Evolutionary conservation across 2,329 filamentous ascomycete species (phyloP).

Genomic region (Colletotrichum neosansevieriae): DNA sequence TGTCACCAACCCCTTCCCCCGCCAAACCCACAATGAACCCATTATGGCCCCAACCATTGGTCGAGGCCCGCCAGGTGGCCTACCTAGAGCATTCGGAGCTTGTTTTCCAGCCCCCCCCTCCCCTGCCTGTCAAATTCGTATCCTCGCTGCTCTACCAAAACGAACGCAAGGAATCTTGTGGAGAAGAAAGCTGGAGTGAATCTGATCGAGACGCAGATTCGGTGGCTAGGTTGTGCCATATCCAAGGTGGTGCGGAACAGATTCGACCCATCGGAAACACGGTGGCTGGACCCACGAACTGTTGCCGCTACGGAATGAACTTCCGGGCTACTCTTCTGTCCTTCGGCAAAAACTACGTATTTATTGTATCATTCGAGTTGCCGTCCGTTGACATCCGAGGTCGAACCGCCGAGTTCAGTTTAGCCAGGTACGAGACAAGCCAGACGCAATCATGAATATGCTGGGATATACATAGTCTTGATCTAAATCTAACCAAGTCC

Average conservation of each 20-base stretch:
- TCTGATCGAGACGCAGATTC: constrained; percentile 7
- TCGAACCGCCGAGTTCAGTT: neutral
- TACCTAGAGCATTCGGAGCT: constrained; percentile 3
- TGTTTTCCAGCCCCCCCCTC: constrained; percentile 11
- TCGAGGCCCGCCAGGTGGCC: constrained; percentile 20
- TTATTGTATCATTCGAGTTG: constrained; percentile 24
- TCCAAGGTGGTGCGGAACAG: constrained; percentile 8
- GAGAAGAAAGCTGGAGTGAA: neutral
- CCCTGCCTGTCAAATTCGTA: neutral
- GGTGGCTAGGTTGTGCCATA: constrained; percentile 2
- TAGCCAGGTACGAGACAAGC: constrained; percentile 21
- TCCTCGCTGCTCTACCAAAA: too few species aligned
- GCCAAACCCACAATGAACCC: constrained; percentile 29
- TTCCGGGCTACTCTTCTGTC: neutral
- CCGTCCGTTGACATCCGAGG: neutral
- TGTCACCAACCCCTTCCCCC: constrained; percentile 53
- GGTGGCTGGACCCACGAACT: constrained; percentile 14
- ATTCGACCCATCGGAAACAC: constrained; percentile 1
- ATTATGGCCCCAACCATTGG: constrained; percentile 25
- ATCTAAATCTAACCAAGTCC: too few species aligned
- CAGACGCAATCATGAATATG: neutral
- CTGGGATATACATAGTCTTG: too few species aligned
- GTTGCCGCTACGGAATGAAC: constrained; percentile 30
- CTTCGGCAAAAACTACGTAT: constrained; percentile 25
- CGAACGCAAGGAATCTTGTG: neutral